Conservation (phyloP, 75 land plant genomes). For the Azolla pinnata region DNA sequence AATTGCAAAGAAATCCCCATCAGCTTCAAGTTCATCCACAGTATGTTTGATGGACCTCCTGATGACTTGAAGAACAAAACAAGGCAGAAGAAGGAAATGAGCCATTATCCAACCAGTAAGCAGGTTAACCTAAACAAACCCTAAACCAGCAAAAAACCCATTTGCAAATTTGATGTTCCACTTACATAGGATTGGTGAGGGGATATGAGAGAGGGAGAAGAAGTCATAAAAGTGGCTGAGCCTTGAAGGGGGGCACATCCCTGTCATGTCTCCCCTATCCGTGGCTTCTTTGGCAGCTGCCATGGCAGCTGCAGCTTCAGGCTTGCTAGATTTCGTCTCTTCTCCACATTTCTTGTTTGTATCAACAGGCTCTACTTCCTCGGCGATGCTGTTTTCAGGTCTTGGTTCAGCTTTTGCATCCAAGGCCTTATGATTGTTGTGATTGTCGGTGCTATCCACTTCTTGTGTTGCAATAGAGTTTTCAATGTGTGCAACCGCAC, state of each 20-base stretch:
- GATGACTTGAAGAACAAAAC: too few species aligned
- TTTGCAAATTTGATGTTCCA: too few species aligned
- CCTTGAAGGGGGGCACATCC: conserved; percentile 46
- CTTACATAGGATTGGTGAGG: conserved; percentile 80
- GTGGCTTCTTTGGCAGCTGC: conserved; percentile 43
- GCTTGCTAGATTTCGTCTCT: background rate
- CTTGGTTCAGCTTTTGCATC: background rate
- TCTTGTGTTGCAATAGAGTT: background rate
- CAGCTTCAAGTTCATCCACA: conserved; percentile 23
- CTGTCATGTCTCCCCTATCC: conserved; percentile 53
- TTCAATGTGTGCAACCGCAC: too few species aligned
- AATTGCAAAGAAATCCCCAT: conserved; percentile 54
- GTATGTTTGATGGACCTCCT: conserved; percentile 30
- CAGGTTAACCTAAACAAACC: too few species aligned
- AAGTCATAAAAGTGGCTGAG: conserved; percentile 77
- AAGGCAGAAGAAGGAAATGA: too few species aligned
- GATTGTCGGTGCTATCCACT: background rate
- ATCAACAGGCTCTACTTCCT: background rate
- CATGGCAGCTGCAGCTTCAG: conserved; percentile 20
- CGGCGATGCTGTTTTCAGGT: background rate
- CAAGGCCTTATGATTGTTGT: conserved; percentile 8
- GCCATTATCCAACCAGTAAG: too few species aligned
- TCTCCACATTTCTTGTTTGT: too few species aligned
- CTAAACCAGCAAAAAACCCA: too few species aligned
- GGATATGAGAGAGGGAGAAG: conserved; percentile 77